Percentiles rank a stretch among this genome's conserved stretches.
Conservation (phyloP, 2,329 filamentous ascomycete genomes). For the Basipetospora chlamydospora region DNA sequence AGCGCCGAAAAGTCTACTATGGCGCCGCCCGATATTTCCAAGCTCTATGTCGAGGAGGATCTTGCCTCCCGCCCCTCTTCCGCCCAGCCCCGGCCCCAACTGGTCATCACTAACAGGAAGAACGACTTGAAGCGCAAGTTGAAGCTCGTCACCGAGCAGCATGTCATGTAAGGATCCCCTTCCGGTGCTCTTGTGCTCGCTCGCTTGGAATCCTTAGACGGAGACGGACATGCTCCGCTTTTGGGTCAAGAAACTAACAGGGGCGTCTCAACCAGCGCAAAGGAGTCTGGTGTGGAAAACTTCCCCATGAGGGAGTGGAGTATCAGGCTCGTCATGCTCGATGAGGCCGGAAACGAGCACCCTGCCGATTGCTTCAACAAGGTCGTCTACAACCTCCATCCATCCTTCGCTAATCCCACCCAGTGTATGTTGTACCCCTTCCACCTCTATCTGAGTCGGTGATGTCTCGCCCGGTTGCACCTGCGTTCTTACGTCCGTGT, state of each 20-base stretch:
- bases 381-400: conserved; percentile 84
- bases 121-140: conserved; percentile 83
- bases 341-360: conserved; percentile 73
- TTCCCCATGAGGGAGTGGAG: conserved; percentile 91
- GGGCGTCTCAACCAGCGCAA: conserved; percentile 55
- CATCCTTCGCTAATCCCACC: conserved; percentile 74
- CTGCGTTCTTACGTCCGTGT: neutral
- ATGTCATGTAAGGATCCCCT: conserved; percentile 57
- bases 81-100: too few relatives aligned
- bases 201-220: conserved; percentile 9
- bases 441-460: too few relatives aligned
- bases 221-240: conserved; percentile 6
- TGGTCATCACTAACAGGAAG: too few relatives aligned
- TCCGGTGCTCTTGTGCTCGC: conserved; percentile 4
- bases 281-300: conserved; percentile 67
- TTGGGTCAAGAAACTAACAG: too few relatives aligned
- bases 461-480: too few relatives aligned
- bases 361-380: conserved; percentile 80
- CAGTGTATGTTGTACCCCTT: conserved; percentile 83
- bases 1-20: too few relatives aligned
- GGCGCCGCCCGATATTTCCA: too few relatives aligned
- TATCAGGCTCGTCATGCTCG: conserved; percentile 70
- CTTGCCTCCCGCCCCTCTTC: too few relatives aligned
- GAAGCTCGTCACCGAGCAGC: conserved; percentile 87
- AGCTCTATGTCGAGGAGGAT: too few relatives aligned